A percentile compares a stretch with the other conserved stretches of the same genome.
phyloP scores from a whole-genome alignment of 148 eudicot genomes.

The Polygonum aviculare region DNA sequence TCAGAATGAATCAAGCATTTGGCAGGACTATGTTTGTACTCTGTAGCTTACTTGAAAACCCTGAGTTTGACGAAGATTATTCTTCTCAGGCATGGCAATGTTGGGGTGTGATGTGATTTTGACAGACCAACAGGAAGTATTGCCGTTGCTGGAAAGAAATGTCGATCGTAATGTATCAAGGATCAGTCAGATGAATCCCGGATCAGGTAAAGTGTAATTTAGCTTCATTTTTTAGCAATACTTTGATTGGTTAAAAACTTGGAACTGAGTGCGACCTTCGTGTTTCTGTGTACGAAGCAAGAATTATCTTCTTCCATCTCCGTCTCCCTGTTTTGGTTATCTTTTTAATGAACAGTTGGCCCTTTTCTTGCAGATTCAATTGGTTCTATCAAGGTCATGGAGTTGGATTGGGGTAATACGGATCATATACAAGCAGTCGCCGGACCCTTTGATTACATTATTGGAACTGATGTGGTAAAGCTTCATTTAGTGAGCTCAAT shows the following conservation, averaged over 20 bases:
- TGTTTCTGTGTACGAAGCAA: background rate
- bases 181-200: slow-evolving; percentile 55
- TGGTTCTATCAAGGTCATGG: slow-evolving; percentile 72
- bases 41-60: background rate
- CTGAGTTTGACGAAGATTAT: slow-evolving; percentile 2
- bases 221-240: background rate
- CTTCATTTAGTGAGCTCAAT: slow-evolving; percentile 1
- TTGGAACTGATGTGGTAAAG: slow-evolving; percentile 91
- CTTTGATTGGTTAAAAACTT: background rate
- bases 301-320: background rate
- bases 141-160: slow-evolving; percentile 79
- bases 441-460: slow-evolving; percentile 80
- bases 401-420: slow-evolving; percentile 78
- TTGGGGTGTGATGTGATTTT: slow-evolving; percentile 83
- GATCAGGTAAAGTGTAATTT: slow-evolving; percentile 29
- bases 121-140: slow-evolving; percentile 86
- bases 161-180: slow-evolving; percentile 72
- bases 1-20: background rate
- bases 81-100: slow-evolving; percentile 73
- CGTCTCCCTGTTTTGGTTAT: background rate
- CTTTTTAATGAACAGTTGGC: background rate
- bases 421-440: slow-evolving; percentile 72
- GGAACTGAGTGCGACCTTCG: background rate
- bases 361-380: slow-evolving; percentile 46
- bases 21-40: background rate